These are phyloP conservation scores for Suillus weaverae DNA, from an alignment of 768 basidiomycete species.

Conservation along the genomic window DNA sequence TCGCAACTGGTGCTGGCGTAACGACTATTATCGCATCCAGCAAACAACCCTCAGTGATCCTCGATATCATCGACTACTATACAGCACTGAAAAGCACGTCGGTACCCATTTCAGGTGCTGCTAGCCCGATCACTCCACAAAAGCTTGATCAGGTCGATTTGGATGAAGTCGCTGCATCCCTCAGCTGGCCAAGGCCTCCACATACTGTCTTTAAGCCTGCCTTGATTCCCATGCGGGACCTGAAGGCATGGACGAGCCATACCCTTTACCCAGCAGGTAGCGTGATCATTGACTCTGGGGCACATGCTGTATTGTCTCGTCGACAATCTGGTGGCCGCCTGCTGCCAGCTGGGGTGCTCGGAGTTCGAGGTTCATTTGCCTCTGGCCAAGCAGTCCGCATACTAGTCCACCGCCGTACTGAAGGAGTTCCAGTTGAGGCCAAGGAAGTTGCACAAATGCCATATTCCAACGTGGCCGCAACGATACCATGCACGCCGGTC, in stretches of 20 bases:
- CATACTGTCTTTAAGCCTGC: conserved; percentile 90
- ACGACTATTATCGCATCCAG: conserved; percentile 89
- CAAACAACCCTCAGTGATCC: conserved; percentile 70
- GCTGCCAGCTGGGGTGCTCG: conserved; percentile 88
- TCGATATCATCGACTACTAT: conserved; percentile 82
- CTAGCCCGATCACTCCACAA: conserved; percentile 23
- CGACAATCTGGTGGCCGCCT: conserved; percentile 88
- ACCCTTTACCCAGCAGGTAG: conserved; percentile 88
- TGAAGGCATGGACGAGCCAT: conserved; percentile 97
- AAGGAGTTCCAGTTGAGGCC: conserved; percentile 18
- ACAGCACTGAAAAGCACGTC: conserved; percentile 40
- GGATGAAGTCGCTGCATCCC: conserved; percentile 22
- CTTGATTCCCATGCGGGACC: conserved; percentile 68
- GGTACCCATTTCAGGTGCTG: conserved; percentile 33
- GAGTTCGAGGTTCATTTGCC: conserved; percentile 87
- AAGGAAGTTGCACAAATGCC: conserved; percentile 30
- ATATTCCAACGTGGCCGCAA: conserved; percentile 43
- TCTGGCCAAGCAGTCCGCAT: conserved; percentile 93
- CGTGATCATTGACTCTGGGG: conserved; percentile 87
- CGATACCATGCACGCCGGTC: conserved; percentile 44
- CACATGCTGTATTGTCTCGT: conserved; percentile 80
- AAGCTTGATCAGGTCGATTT: conserved; percentile 26
- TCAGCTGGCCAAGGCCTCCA: conserved; percentile 53
- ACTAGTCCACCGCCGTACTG: conserved; percentile 49
- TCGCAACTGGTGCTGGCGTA: conserved; percentile 93